Evolutionary conservation across 352 stramenopile genomes (phyloP).

Genomic region (Phytopythium aichiense): DNA sequence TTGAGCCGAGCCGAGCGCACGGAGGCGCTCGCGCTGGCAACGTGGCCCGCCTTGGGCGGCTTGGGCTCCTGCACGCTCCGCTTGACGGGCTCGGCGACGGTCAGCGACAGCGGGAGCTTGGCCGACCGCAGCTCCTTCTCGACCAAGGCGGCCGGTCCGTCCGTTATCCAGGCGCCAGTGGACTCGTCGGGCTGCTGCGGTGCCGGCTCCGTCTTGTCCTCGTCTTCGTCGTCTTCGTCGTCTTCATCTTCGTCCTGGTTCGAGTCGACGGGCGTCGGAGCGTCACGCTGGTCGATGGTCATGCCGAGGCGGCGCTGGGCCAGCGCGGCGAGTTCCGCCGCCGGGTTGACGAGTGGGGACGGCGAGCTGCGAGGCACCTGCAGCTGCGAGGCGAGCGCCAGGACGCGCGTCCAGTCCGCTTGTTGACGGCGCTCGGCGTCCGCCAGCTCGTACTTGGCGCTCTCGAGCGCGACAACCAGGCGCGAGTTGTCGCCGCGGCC

Average conservation of each 20-base stretch:
- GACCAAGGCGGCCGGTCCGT: background rate
- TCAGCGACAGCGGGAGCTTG: slow-evolving; percentile 22
- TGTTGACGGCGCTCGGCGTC: background rate
- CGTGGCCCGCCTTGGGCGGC: slow-evolving; percentile 21
- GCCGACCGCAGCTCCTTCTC: slow-evolving; percentile 2
- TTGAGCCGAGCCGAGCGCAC: slow-evolving; percentile 26
- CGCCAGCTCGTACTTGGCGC: slow-evolving; percentile 3
- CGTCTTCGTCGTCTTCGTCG: slow-evolving; percentile 16
- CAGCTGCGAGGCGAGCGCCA: background rate
- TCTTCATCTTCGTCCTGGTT: slow-evolving; percentile 41
- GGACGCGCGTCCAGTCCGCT: slow-evolving; percentile 2
- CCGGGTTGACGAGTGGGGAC: background rate
- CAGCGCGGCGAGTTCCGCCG: background rate
- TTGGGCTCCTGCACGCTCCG: slow-evolving; percentile 43
- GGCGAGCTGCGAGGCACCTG: background rate
- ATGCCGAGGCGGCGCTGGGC: background rate
- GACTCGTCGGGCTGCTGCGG: background rate
- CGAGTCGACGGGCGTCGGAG: slow-evolving; percentile 11
- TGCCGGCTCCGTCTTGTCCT: background rate
- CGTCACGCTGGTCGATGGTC: background rate
- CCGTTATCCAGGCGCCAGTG: background rate
- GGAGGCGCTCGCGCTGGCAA: slow-evolving; percentile 7
- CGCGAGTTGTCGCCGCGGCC: background rate
- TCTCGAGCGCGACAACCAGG: slow-evolving; percentile 2
- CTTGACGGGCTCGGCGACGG: slow-evolving; percentile 25